phyloP scores from a whole-genome alignment of 345 rosid species.

The Capsella bursapastoris region DNA sequence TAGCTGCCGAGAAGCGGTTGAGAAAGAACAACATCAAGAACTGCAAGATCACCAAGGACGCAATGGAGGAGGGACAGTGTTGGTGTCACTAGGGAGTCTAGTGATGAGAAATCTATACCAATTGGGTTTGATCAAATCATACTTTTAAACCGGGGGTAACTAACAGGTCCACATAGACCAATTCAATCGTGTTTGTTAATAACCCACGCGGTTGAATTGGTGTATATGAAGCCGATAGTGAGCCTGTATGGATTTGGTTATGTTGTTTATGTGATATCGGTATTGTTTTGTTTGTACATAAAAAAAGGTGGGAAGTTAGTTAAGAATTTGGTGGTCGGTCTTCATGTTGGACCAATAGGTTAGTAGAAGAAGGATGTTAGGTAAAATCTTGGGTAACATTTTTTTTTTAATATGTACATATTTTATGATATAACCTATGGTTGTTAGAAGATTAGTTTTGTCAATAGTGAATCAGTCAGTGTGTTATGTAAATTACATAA shows the following conservation, averaged over 20 bases:
- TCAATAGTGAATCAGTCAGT: conserved; percentile 25
- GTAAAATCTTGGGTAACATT: conserved; percentile 15
- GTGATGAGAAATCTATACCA: conserved; percentile 87
- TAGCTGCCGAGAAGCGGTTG: conserved; percentile 49
- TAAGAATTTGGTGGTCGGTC: conserved; percentile 44
- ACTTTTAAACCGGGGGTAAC: conserved; percentile 50
- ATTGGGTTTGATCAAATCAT: conserved; percentile 81
- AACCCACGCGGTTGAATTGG: conserved; percentile 37
- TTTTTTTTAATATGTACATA: conserved; percentile 19
- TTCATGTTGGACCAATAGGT: conserved; percentile 41
- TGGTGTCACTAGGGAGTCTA: conserved; percentile 83
- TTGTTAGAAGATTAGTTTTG: conserved; percentile 40
- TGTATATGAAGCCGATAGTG: conserved; percentile 27
- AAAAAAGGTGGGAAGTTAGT: conserved; percentile 31
- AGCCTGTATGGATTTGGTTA: conserved; percentile 30
- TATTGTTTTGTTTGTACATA: conserved; percentile 18
- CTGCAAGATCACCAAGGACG: conserved; percentile 15
- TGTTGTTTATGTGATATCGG: neutral
- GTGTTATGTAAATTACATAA: conserved; percentile 34
- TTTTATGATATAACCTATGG: conserved; percentile 33
- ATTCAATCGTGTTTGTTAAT: conserved; percentile 33
- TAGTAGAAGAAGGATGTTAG: conserved; percentile 37
- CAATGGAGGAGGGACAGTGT: conserved; percentile 61
- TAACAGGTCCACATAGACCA: conserved; percentile 24
- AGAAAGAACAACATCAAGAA: conserved; percentile 56